phyloP scores from a whole-genome alignment of 2,329 filamentous ascomycete genomes.

The Aspergillus tamarii region DNA sequence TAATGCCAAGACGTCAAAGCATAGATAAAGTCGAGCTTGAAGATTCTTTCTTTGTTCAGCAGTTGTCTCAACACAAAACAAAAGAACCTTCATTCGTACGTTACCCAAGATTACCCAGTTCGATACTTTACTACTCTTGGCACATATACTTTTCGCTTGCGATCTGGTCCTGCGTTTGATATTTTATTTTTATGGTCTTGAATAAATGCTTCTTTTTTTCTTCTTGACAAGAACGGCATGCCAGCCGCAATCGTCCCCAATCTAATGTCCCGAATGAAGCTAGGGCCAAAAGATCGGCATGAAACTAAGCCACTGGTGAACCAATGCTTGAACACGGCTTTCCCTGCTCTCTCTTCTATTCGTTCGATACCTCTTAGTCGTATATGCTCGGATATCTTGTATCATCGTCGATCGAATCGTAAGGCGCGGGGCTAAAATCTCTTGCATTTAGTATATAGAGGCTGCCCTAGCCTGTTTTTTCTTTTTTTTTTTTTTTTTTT shows the following conservation, averaged over 20 bases:
- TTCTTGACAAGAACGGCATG: background rate
- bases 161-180: background rate
- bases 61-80: background rate
- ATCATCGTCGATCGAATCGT: background rate
- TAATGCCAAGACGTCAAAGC: background rate
- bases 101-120: too few relatives aligned
- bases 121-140: too few relatives aligned
- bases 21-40: background rate
- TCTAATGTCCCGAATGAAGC: background rate
- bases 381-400: background rate
- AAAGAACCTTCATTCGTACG: too few relatives aligned
- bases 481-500: too few relatives aligned
- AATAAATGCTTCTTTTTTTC: background rate
- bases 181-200: background rate
- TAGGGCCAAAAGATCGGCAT: background rate
- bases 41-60: background rate
- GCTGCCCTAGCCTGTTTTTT: background rate
- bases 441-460: background rate
- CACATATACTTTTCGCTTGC: too few relatives aligned
- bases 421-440: background rate
- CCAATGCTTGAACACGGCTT: background rate
- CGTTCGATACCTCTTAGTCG: background rate
- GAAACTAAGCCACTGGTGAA: background rate
- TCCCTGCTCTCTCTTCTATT: background rate
- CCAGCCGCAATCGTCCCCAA: background rate